Conservation (phyloP, 1,139 yeast species). For the Magnusiomyces ingens region DNA sequence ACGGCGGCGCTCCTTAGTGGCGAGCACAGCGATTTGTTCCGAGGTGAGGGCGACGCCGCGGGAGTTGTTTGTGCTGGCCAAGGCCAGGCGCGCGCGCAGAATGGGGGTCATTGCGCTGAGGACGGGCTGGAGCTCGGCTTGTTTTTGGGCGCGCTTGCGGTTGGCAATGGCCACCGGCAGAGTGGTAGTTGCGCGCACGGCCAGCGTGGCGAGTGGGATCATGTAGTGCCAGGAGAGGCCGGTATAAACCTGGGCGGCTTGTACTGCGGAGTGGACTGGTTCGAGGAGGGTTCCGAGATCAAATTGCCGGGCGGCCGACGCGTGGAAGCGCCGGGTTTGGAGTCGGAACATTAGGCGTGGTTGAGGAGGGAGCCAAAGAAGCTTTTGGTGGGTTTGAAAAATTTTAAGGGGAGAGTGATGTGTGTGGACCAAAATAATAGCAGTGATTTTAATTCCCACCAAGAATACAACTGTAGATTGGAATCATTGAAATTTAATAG, state of each 20-base stretch:
- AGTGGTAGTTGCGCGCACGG: slow-evolving; percentile 59
- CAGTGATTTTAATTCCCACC: background rate
- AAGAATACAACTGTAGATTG: background rate
- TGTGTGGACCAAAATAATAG: background rate
- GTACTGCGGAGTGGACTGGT: slow-evolving; percentile 25
- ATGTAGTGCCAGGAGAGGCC: slow-evolving; percentile 81
- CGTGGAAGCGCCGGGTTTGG: background rate
- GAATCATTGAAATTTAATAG: background rate
- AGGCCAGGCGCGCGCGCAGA: slow-evolving; percentile 62
- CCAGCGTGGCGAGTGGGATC: slow-evolving; percentile 67
- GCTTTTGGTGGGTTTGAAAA: background rate
- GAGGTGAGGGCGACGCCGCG: slow-evolving; percentile 45
- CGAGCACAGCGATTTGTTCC: slow-evolving; percentile 66
- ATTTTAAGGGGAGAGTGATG: background rate
- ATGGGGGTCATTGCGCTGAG: slow-evolving; percentile 73
- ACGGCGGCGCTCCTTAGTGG: slow-evolving; percentile 70
- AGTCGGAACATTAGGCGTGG: background rate
- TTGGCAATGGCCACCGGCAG: slow-evolving; percentile 73
- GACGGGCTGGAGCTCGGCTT: slow-evolving; percentile 55
- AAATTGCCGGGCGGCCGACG: background rate
- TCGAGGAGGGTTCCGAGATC: slow-evolving; percentile 13
- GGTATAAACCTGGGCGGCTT: slow-evolving; percentile 31
- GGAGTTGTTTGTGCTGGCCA: slow-evolving; percentile 33
- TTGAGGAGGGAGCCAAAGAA: background rate
- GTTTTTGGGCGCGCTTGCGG: slow-evolving; percentile 61